A percentile compares a stretch with the other conserved stretches of the same genome.
Conservation (phyloP, 192 early-diverging fungal genomes). For the Jimgerdemannia flammicorona region DNA sequence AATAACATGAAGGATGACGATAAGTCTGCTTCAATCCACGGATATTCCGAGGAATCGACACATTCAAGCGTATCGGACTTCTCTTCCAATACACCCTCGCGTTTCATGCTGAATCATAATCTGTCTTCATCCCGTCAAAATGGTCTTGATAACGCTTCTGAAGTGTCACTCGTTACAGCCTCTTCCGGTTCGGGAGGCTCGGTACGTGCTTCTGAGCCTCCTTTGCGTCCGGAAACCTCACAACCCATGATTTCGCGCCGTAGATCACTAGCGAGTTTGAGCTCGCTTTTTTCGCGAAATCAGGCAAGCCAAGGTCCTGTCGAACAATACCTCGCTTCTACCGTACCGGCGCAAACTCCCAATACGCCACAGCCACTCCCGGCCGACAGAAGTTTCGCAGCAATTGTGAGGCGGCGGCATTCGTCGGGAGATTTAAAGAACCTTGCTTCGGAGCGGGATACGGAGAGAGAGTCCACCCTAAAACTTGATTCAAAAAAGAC, state of each 20-base stretch:
- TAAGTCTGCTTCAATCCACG: not conserved
- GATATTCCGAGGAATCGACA: conserved; percentile 1
- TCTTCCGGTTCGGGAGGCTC: not conserved
- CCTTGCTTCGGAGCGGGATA: not conserved
- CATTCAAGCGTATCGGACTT: not conserved
- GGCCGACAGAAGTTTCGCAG: not conserved
- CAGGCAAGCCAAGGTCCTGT: not conserved
- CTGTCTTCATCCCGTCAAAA: not conserved
- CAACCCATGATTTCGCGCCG: conserved; percentile 3
- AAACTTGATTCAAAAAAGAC: not conserved
- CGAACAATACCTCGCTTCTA: not conserved
- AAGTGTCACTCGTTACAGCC: not conserved
- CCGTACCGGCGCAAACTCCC: not conserved
- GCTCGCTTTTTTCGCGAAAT: conserved; percentile 12
- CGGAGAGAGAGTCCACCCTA: not conserved
- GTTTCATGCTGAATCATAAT: not conserved
- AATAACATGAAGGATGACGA: conserved; percentile 8
- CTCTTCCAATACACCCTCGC: not conserved
- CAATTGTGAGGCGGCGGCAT: conserved; percentile 14
- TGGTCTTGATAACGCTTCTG: not conserved
- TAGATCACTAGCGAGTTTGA: conserved; percentile 17
- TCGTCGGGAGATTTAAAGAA: conserved; percentile 19
- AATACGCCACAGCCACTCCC: not conserved
- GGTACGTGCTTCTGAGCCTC: not conserved
- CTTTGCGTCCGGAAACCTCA: not conserved